These are phyloP conservation scores for Hygrocybe punicea DNA, from an alignment of 768 basidiomycete species.

Conservation along the genomic window DNA sequence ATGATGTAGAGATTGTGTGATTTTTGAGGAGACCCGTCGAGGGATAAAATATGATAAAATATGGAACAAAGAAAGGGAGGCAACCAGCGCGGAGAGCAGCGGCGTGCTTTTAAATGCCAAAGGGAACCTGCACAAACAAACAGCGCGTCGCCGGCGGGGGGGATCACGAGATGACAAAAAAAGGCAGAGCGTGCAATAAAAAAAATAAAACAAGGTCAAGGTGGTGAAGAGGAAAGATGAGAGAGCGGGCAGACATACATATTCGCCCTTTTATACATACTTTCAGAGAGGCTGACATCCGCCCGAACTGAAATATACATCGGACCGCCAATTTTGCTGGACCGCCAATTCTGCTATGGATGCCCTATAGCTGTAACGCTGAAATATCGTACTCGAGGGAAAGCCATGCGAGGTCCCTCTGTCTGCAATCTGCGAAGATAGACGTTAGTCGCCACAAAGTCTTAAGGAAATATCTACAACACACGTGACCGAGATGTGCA, in stretches of 20 bases:
- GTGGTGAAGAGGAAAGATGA: neutral
- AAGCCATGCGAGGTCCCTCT: too few species aligned
- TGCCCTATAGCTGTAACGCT: too few species aligned
- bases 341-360: too few species aligned
- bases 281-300: constrained; percentile 1
- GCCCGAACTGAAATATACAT: neutral
- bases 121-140: constrained; percentile 5
- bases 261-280: too few species aligned
- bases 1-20: neutral
- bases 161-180: constrained; percentile 4
- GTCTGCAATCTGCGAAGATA: too few species aligned
- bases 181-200: neutral
- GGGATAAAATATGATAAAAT: constrained; percentile 11
- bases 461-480: too few species aligned
- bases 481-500: too few species aligned
- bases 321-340: too few species aligned
- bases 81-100: constrained; percentile 4
- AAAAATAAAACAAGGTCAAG: neutral
- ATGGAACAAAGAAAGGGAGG: constrained; percentile 1
- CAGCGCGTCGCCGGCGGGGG: neutral
- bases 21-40: constrained; percentile 10
- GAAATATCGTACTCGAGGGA: too few species aligned
- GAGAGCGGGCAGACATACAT: neutral
- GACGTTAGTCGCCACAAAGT: too few species aligned
- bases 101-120: neutral